A percentile compares a stretch with the other conserved stretches of the same genome.
Conservation (phyloP, 495 filamentous ascomycete species). For the Hyphodiscus hymeniophilus region DNA sequence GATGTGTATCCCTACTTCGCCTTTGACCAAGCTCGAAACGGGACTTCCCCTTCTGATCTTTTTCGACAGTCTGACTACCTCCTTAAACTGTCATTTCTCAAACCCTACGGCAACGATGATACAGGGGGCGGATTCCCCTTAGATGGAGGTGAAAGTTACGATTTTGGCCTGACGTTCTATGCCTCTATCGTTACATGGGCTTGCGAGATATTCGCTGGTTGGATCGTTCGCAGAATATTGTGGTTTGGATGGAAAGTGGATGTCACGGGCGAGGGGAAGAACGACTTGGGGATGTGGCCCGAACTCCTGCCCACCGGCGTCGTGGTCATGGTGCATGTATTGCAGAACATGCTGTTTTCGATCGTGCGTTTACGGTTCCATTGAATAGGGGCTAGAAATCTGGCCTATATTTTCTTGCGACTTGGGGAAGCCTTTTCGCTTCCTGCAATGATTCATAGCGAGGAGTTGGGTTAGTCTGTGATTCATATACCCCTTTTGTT, state of each 20-base stretch:
- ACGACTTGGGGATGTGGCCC: conserved; percentile 51
- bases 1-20: conserved; percentile 52
- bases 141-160: conserved; percentile 32
- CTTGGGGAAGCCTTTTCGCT: not conserved
- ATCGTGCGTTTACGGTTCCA: conserved; percentile 53
- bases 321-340: conserved; percentile 52
- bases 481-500: not conserved
- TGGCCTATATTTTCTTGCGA: not conserved
- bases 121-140: not conserved
- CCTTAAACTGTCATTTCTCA: too few relatives aligned
- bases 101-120: too few relatives aligned
- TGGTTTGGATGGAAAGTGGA: conserved; percentile 43
- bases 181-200: conserved; percentile 53
- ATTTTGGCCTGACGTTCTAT: conserved; percentile 50
- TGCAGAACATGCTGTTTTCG: conserved; percentile 60
- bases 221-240: conserved; percentile 47
- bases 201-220: conserved; percentile 49
- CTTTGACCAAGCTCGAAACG: conserved; percentile 34
- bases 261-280: conserved; percentile 49
- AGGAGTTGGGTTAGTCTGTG: not conserved
- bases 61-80: too few relatives aligned
- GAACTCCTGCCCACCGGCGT: conserved; percentile 54
- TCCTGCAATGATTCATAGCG: not conserved
- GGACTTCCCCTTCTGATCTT: not conserved
- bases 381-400: conserved; percentile 23